These are phyloP conservation scores for Caloboletus inedulis DNA, from an alignment of 1,284 basidiomycete genomes.

Conservation along the genomic window DNA sequence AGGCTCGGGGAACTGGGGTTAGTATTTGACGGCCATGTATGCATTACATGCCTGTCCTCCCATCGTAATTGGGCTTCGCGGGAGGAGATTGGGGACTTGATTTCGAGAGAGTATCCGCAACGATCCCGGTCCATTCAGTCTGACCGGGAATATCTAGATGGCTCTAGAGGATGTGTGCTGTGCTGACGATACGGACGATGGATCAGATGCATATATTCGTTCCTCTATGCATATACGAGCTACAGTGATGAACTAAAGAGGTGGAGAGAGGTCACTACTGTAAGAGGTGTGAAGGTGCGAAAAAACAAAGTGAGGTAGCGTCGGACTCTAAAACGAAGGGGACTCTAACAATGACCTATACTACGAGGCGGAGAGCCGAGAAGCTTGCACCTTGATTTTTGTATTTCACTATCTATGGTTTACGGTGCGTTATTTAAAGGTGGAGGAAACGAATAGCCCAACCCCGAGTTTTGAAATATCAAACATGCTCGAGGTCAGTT, in stretches of 20 bases:
- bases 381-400: not conserved
- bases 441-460: not conserved
- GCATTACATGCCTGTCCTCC: conserved; percentile 21
- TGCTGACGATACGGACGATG: conserved; percentile 13
- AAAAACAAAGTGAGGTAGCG: no score
- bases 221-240: no score
- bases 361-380: no score
- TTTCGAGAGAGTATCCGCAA: conserved; percentile 10
- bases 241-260: no score
- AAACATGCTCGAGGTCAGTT: not conserved
- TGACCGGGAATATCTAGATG: conserved; percentile 10
- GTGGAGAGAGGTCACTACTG: no score
- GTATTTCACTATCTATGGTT: conserved; percentile 15
- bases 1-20: conserved; percentile 13
- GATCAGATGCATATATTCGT: not conserved
- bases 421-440: not conserved
- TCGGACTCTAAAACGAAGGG: no score
- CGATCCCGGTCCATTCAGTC: not conserved
- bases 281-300: no score
- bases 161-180: conserved; percentile 10
- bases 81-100: conserved; percentile 12
- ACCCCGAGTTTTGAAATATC: not conserved
- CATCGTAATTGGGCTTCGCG: conserved; percentile 21
- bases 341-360: no score
- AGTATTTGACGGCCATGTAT: conserved; percentile 26